A percentile compares a stretch with the other conserved stretches of the same genome.
phyloP scores from a whole-genome alignment of 1,284 basidiomycete genomes.

The Ceratobasidium sp. region DNA sequence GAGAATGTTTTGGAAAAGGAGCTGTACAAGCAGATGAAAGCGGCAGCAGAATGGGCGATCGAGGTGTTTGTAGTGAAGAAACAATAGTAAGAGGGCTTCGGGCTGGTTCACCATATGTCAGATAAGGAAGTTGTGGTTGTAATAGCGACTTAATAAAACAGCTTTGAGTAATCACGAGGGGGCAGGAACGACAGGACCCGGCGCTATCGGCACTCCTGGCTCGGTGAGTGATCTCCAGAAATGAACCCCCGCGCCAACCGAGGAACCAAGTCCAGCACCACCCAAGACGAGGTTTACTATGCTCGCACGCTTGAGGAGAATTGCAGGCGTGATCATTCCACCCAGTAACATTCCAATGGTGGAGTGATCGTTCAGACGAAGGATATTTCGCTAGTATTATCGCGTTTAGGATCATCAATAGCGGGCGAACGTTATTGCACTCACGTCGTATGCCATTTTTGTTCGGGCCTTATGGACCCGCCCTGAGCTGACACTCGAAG shows the following conservation, averaged over 20 bases:
- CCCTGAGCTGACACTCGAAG: conserved; percentile 49
- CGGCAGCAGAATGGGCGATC: conserved; percentile 24
- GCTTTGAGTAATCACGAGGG: neutral
- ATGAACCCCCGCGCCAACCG: conserved; percentile 39
- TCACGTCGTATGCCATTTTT: conserved; percentile 69
- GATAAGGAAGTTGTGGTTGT: conserved; percentile 10
- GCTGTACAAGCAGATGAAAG: conserved; percentile 20
- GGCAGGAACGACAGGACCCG: conserved; percentile 14
- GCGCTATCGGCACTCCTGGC: neutral
- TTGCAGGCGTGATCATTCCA: conserved; percentile 71
- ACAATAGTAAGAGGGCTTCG: neutral
- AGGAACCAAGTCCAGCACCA: conserved; percentile 49
- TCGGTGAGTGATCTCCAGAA: conserved; percentile 33
- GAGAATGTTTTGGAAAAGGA: neutral
- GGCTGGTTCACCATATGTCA: neutral
- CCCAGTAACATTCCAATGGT: conserved; percentile 75
- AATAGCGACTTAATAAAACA: neutral
- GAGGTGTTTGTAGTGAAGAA: conserved; percentile 12
- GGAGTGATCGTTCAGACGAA: conserved; percentile 75
- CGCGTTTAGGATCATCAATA: neutral
- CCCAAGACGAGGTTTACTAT: conserved; percentile 60
- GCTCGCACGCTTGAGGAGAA: conserved; percentile 75
- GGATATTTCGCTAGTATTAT: conserved; percentile 63
- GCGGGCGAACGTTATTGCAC: conserved; percentile 41
- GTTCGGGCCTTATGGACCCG: conserved; percentile 61